Evolutionary conservation across 1,139 yeast genomes (phyloP).

Genomic region (Kurtzmaniella natalensis): DNA sequence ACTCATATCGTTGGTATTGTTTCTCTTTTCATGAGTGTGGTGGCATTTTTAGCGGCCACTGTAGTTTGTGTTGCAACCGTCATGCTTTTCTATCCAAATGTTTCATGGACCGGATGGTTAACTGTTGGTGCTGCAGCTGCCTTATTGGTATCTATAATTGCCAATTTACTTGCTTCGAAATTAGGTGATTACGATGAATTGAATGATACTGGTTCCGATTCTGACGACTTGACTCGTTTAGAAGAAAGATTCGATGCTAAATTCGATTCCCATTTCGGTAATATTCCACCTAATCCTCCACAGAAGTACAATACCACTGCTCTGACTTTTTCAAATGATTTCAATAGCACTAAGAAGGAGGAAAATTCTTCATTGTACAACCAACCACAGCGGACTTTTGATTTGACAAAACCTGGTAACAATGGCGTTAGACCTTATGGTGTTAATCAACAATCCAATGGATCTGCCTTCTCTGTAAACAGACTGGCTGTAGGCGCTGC

Average conservation of each 20-base stretch:
- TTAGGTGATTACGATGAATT: conserved; percentile 21
- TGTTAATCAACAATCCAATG: conserved; percentile 6
- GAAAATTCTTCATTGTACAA: conserved; percentile 1
- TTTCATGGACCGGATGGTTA: conserved; percentile 68
- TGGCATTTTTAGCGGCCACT: conserved; percentile 50
- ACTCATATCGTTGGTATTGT: conserved; percentile 19
- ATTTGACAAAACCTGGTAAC: not conserved
- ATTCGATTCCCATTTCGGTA: conserved; percentile 6
- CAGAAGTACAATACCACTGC: conserved; percentile 7
- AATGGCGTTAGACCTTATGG: conserved; percentile 3
- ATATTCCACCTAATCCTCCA: conserved; percentile 1
- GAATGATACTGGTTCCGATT: conserved; percentile 23
- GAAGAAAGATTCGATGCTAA: conserved; percentile 14
- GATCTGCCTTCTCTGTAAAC: conserved; percentile 13
- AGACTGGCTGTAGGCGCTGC: conserved; percentile 1
- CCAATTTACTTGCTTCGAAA: conserved; percentile 21
- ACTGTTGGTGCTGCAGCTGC: conserved; percentile 62
- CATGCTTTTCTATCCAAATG: conserved; percentile 57
- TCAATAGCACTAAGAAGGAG: conserved; percentile 4
- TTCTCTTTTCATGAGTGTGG: conserved; percentile 27
- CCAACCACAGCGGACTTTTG: conserved; percentile 1
- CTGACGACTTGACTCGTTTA: conserved; percentile 17
- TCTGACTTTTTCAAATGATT: conserved; percentile 25
- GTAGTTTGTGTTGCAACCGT: conserved; percentile 51
- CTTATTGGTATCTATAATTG: conserved; percentile 32